These are phyloP conservation scores for Beauveria brongniartii DNA, from an alignment of 2,329 filamentous ascomycete genomes.

Conservation along the genomic window DNA sequence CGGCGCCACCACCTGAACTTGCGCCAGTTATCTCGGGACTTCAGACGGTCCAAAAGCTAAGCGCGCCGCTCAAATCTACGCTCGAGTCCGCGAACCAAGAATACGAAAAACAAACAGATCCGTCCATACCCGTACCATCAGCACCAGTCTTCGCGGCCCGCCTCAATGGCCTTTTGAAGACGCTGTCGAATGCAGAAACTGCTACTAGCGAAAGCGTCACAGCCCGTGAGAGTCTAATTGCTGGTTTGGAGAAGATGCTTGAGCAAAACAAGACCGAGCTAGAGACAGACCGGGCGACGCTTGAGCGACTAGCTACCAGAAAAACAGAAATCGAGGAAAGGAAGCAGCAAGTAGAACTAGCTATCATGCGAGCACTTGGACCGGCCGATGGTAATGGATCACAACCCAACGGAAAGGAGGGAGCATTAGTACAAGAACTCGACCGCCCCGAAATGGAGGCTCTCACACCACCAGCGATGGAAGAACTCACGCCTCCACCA, in stretches of 20 bases:
- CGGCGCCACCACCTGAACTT: slow-evolving; percentile 47
- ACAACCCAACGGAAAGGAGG: slow-evolving; percentile 37
- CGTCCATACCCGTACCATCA: slow-evolving; percentile 59
- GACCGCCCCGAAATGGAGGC: slow-evolving; percentile 77
- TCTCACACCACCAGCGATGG: slow-evolving; percentile 50
- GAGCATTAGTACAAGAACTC: slow-evolving; percentile 46
- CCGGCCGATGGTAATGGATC: slow-evolving; percentile 46
- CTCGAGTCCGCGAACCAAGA: slow-evolving; percentile 68
- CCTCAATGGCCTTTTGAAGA: slow-evolving; percentile 82
- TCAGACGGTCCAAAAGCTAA: slow-evolving; percentile 64
- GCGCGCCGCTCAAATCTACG: slow-evolving; percentile 57
- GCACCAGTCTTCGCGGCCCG: slow-evolving; percentile 88
- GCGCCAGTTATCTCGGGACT: slow-evolving; percentile 66
- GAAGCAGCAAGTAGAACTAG: slow-evolving; percentile 83
- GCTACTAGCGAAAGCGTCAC: slow-evolving; percentile 86
- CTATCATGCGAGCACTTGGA: slow-evolving; percentile 77
- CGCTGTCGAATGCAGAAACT: slow-evolving; percentile 77
- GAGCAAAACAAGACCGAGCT: slow-evolving; percentile 64
- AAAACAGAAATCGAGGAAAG: slow-evolving; percentile 68
- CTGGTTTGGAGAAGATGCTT: slow-evolving; percentile 74
- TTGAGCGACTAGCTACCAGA: slow-evolving; percentile 56
- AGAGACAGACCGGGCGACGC: slow-evolving; percentile 58
- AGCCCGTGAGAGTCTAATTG: slow-evolving; percentile 68
- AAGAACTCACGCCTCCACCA: slow-evolving; percentile 18
- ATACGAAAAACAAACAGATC: slow-evolving; percentile 74